A percentile compares a stretch with the other conserved stretches of the same genome.
phyloP scores from a whole-genome alignment of 257 asterid genomes.

The Coffea canephora region DNA sequence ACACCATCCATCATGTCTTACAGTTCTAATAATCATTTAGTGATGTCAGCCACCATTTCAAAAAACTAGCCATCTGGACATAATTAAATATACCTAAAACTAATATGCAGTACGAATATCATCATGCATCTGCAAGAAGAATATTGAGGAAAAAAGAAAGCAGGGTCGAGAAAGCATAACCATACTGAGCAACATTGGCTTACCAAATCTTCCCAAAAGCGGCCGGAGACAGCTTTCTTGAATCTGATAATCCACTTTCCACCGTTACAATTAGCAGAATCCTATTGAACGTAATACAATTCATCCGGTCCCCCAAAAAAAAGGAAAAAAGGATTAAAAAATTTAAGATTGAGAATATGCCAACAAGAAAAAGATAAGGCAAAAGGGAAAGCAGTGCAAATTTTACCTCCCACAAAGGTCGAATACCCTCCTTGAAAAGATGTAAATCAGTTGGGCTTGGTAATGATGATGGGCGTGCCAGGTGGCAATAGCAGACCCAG shows the following conservation, averaged over 20 bases:
- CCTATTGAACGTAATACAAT: constrained; percentile 36
- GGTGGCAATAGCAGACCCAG: constrained; percentile 95
- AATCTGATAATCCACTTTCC: constrained; percentile 98
- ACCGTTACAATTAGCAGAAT: constrained; percentile 92
- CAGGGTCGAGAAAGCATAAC: neutral
- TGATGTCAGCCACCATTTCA: neutral
- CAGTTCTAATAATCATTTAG: neutral
- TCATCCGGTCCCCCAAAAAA: neutral
- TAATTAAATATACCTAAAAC: neutral
- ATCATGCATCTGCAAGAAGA: neutral
- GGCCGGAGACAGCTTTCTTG: constrained; percentile 88
- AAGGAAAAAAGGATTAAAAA: neutral
- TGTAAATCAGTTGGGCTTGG: constrained; percentile 98
- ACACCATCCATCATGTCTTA: neutral
- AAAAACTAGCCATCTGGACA: neutral
- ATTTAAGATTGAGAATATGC: neutral
- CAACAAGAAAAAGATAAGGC: constrained; percentile 1
- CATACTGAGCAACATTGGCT: constrained; percentile 10
- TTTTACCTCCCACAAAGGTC: constrained; percentile 96
- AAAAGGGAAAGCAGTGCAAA: constrained; percentile 10
- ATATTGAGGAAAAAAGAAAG: neutral
- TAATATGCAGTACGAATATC: neutral
- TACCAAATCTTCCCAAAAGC: constrained; percentile 99
- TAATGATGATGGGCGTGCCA: constrained; percentile 77
- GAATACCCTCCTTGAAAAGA: constrained; percentile 95